Base-by-base conservation (phyloP, 2,329 filamentous ascomycete species). In the Fusarium illudens region DNA sequence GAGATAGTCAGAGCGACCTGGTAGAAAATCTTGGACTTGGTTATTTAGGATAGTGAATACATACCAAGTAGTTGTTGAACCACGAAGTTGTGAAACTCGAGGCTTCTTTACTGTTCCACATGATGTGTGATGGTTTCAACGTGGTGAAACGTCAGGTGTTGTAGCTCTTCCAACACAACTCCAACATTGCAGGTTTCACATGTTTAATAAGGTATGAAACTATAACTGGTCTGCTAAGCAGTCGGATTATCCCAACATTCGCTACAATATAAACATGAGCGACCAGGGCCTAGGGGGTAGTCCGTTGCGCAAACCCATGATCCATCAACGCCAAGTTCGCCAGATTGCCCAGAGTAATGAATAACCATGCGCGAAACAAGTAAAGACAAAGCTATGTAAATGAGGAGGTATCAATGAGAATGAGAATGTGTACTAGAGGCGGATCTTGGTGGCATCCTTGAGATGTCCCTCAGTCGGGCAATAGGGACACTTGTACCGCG, bases 401-500 rank as follows among this genome's bases (percentile, higher is more conserved):
- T 29, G 27, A 54, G 27, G 9, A 39, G 20, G 34, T 50, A 50
- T 49, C 48, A 17, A 32, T 19, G 15, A 36, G 39, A 30, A 20
- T 20, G 29, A 11, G n/a, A 30, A 34, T 19, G 12, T 27, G 12
- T 15, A 25, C 50, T 64, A 93, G 46, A 94, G 78, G 53, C 89
- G 88, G 44, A 96, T 90, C 76, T 90, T 89, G 71, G 84, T 86
- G 7, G 94, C 93, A 57, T 97, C 93, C 69, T 88, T 89, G 2
- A 92, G 83, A 68, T 90, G 85, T 46, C 93, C 93, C 79, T 98
- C 95, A 29, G 83, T 89, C 0, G 96, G 96, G 76, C 96, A 99
- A 77, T 99, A 99, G 0, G 96, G 96, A 75, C 96, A 99, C 79
- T 99, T 99, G 84, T 96, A 96, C 62, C 91, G 84, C 39, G 83